Evolutionary conservation across 139 green algal genomes (phyloP), one percentile per base, ranked within the genome.

Genomic region (Volvox reticuliferus): DNA sequence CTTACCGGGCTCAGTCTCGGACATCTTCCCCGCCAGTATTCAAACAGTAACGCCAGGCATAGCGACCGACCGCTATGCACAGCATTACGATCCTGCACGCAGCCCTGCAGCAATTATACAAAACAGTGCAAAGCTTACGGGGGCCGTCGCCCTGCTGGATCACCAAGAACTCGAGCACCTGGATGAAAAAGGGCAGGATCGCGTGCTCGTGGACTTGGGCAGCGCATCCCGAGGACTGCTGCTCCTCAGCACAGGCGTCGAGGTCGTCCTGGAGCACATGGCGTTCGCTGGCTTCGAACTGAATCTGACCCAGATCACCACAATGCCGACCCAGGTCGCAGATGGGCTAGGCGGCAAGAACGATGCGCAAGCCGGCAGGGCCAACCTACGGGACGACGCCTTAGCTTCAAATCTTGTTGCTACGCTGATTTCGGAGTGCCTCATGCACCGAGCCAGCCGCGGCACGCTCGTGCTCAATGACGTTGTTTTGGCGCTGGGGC

Each of bases 401-500:
- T 55, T 9, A 55, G 44, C 9, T 55, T 9, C 44, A 55, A 55
- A 55, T 14, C 44, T 14, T 55, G 28, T 82, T 62, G 32, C 77
- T 28, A 20, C 36, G 1, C 37, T 84, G 18, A 26, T 84, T 32
- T 62, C 76, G 33, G 30, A 21, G 33, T 30, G 16, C 21, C 78
- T 84, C 21, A 24, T 84, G 36, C 37, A 84, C 78, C 37, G 37
- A 24, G 78, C 16, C 79, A 86, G 79, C 55, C 50, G 55, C 50
- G 79, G 79, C 28, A 73, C 26, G 28, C 79, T 86, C 2, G 26
- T 30, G 28, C n/a, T 86, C 0, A 24, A 37, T 13, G 55, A 44
- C 55, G 79, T 86, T 28, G 44, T 86, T n/a, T 55, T 86, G 79
- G 79, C 68, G 79, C 55, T 86, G 65, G 65, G 65, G 2, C 21